Conservation (phyloP, 805 yeast species). For the Candida maesae region DNA sequence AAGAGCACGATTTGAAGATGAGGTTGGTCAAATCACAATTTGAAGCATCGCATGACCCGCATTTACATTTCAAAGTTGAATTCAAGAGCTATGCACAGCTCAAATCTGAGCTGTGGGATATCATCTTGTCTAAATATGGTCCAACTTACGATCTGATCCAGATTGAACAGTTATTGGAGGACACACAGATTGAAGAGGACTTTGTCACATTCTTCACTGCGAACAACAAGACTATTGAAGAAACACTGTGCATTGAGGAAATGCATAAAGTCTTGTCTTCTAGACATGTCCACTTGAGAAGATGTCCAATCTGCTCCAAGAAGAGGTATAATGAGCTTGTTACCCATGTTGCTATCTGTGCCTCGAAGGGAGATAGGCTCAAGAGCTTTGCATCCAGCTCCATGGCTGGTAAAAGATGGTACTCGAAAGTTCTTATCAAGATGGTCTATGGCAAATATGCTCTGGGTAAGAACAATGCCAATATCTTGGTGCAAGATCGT, state of each 20-base stretch:
- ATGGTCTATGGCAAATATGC: slow-evolving; percentile 85
- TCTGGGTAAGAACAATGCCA: slow-evolving; percentile 87
- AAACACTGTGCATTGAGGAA: slow-evolving; percentile 49
- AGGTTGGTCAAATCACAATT: slow-evolving; percentile 22
- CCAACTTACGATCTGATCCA: slow-evolving; percentile 46
- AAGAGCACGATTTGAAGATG: slow-evolving; percentile 35
- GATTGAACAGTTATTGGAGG: slow-evolving; percentile 38
- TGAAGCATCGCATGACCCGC: slow-evolving; percentile 41
- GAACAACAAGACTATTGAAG: slow-evolving; percentile 27
- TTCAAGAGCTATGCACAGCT: slow-evolving; percentile 64
- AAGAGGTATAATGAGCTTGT: slow-evolving; percentile 66
- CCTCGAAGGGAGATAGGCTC: slow-evolving; percentile 70
- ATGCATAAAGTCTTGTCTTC: slow-evolving; percentile 49
- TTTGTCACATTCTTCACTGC: slow-evolving; percentile 17
- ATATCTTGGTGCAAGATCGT: slow-evolving; percentile 90
- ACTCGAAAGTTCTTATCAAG: slow-evolving; percentile 74
- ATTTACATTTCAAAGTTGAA: slow-evolving; percentile 54
- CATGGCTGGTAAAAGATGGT: slow-evolving; percentile 87
- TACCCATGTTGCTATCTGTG: slow-evolving; percentile 87
- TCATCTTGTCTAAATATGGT: slow-evolving; percentile 53
- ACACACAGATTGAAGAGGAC: slow-evolving; percentile 20
- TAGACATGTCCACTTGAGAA: slow-evolving; percentile 32
- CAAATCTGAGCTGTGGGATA: slow-evolving; percentile 66
- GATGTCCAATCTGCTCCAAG: slow-evolving; percentile 85
- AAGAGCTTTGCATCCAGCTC: slow-evolving; percentile 73